Base-by-base conservation (phyloP, 805 yeast species). In the Kodamaea neixiangensis region DNA sequence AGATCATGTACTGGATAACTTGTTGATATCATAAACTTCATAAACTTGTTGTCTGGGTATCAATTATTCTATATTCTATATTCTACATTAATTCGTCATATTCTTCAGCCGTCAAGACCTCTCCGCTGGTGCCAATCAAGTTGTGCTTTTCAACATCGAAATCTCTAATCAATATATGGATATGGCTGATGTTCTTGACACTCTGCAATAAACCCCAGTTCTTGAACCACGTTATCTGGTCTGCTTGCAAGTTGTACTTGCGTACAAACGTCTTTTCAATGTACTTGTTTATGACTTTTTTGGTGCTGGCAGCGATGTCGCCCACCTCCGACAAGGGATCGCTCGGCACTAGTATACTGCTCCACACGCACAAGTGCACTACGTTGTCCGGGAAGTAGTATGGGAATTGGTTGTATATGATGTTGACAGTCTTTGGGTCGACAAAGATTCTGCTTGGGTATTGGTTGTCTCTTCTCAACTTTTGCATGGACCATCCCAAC, bases 191-290 rank as follows among this genome's bases (percentile, higher is more conserved):
- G 25, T 80, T 74, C 55, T 72, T 77, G 5, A 87, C 85, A 62
- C 90, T 85, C 62, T 87, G 94, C 38, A 87, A 64, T 5, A 78
- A 73, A 6, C 85, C 78, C 81, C 87, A 86, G 62, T 87, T 87
- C 56, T 86, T 77, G 65, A 87, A 87, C 93, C 93, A 87, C 1
- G 74, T 62, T 41, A 79, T 58, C 37, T 79, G 67, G 3, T 74
- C 69, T 21, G 71, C 59, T 6, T 66, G 59, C 13, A 73, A 61
- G 7, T 75, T 77, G 37, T 81, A 66, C 29, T 69, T 67, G 22
- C 72, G 64, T n/a, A 75, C 67, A 51, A 86, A 78, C 3, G 85
- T 83, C 46, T 67, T 64, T 2, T 70, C 61, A 9, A 87, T 68
- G 50, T 79, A 78, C 18, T 53, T 56, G 45, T 78, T 77, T 7